Base-by-base conservation (phyloP, 257 asterid genomes). In the Penstemon barbatus region DNA sequence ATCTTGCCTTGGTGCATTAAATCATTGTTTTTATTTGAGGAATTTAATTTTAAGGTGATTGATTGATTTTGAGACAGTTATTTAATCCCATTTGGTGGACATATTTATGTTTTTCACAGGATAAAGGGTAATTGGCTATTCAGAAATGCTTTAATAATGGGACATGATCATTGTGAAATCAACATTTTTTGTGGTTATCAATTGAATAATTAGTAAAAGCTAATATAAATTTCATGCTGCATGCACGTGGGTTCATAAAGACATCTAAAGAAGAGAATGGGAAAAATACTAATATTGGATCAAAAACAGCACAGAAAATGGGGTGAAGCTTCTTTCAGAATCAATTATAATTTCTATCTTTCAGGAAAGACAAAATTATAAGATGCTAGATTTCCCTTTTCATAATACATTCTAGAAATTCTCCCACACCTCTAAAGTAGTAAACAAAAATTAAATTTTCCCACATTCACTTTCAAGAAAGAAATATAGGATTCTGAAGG, bases 381-480 rank as follows among this genome's bases (percentile, higher is more conserved):
- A 69, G 68, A 74, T 54, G 49, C 68, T 71, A 56, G 51, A 39
- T 74, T 78, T 74, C 72, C 75, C 50, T 51, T 43, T 78, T 61
- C 66, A 43, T 45, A 65, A 46, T 50, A 57, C 75, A 42, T 66
- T 54, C 61, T 57, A 39, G 63, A 71, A 71, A 67, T 38, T 53
- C 66, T 62, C 49, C 64, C 69, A 66, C 8, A 33, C 58, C 60
- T 74, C 66, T 43, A 53, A 70, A 67, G 45, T 42, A 68, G 76
- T 66, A 72, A 75, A 60, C 5, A 38, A 39, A 70, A 33, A 49
- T 61, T 13, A 66, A 66, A 37, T 63, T 67, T 73, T 53, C 38
- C 52, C 77, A 62, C 69, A 69, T 75, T 73, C 83, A 68, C 51
- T 81, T 56, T 80, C 74, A 73, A 43, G 59, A 58, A 57, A 65